Base-by-base conservation (phyloP, 352 stramenopile species). In the Phytophthora crassamura region DNA sequence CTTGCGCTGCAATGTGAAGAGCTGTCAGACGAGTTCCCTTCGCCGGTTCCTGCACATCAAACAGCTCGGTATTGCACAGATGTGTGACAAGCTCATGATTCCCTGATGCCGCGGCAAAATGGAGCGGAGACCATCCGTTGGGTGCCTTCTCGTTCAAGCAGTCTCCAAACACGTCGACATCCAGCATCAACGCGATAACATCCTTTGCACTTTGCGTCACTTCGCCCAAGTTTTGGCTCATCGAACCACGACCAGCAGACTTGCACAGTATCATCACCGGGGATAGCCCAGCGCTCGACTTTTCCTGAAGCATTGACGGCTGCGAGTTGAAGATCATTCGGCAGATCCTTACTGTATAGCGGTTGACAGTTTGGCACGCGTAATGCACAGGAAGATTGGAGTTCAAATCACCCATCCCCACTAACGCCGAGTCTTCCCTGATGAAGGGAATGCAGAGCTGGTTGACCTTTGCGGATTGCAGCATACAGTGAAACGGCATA, bases 331-430 rank as follows among this genome's bases (percentile, higher is more conserved):
- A 62, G n/a, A 90, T 78, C 8, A 82, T 51, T 16, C 64, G 63
- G 35, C 71, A 76, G 40, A 90, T 82, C 34, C 75, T 67, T 5
- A 82, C 69, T 5, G 80, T 89, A 25, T 57, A 61, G 12, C 55
- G 34, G 49, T 84, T 91, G 20, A 91, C 50, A 34, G 49, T 69
- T 48, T 75, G 73, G n/a, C 77, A 90, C 5, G 77, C 84, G 56
- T 81, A 93, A 39, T 93, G 82, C 55, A 93, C 79, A 4, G 84
- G 76, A 39, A 78, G 78, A 38, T 75, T 78, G 0, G 67, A 71
- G 11, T 64, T 59, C 35, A 89, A 72, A 49, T 91, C 78, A 20
- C 72, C 68, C 32, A 72, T 80, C 10, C 75, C 72, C 30, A 77
- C 59, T 35, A 93, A 51, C 2, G 66, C 35, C 3, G 33, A 11